A percentile compares a stretch with the other conserved stretches of the same genome.
These are phyloP conservation scores for Bassia scoparia DNA, from an alignment of 148 eudicot genomes.

Conservation along the genomic window DNA sequence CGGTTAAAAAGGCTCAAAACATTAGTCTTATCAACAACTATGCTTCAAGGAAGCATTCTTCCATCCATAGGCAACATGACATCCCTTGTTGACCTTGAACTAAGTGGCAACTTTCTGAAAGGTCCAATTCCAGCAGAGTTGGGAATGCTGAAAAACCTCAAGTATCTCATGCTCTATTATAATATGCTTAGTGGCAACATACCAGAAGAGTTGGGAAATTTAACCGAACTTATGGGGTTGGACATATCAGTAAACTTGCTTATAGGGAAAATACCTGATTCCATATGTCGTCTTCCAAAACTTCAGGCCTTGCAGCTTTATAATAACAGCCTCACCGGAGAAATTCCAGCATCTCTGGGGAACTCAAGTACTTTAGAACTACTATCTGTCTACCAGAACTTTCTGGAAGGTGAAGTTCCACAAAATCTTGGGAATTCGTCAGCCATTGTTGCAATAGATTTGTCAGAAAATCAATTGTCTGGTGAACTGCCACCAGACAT, in stretches of 20 bases:
- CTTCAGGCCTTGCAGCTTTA: conserved; percentile 61
- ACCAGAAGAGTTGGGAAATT: conserved; percentile 74
- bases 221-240: conserved; percentile 51
- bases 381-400: conserved; percentile 66
- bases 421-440: conserved; percentile 58
- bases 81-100: conserved; percentile 73
- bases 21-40: conserved; percentile 59
- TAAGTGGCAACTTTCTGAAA: conserved; percentile 54
- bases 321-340: conserved; percentile 70
- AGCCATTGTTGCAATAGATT: conserved; percentile 42
- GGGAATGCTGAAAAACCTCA: conserved; percentile 55
- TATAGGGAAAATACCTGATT: conserved; percentile 52
- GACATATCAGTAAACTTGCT: conserved; percentile 75
- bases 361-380: conserved; percentile 47
- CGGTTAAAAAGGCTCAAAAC: conserved; percentile 43
- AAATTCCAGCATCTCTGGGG: conserved; percentile 46
- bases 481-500: conserved; percentile 53
- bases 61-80: conserved; percentile 66
- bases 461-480: conserved; percentile 63
- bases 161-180: conserved; percentile 67
- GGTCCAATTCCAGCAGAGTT: conserved; percentile 62
- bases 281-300: conserved; percentile 58
- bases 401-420: conserved; percentile 66
- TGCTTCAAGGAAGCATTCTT: conserved; percentile 50
- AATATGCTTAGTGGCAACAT: conserved; percentile 58